Conservation (phyloP, 805 yeast genomes). For the Blastobotrys muscicola region DNA sequence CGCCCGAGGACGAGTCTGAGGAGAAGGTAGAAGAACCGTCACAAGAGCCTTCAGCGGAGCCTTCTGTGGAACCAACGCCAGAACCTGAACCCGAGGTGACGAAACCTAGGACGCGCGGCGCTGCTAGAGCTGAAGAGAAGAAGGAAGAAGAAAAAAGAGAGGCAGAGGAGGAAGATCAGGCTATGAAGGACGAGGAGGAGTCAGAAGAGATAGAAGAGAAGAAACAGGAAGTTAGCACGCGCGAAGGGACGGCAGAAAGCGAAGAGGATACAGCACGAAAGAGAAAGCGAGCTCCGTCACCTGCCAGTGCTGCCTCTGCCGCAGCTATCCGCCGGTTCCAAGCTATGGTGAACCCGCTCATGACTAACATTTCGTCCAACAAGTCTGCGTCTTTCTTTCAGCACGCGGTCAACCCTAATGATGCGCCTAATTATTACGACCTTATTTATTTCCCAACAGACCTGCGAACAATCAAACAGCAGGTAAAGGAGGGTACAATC, state of each 20-base stretch:
- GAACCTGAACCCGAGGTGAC: slow-evolving; percentile 1
- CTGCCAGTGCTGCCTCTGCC: slow-evolving; percentile 7
- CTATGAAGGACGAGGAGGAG: slow-evolving; percentile 10
- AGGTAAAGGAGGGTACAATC: slow-evolving; percentile 50
- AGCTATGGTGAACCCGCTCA: slow-evolving; percentile 48
- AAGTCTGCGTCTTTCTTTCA: slow-evolving; percentile 66
- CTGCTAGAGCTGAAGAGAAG: slow-evolving; percentile 6
- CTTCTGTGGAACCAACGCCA: neutral
- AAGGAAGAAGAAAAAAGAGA: slow-evolving; percentile 9
- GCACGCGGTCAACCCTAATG: slow-evolving; percentile 55
- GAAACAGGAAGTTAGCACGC: slow-evolving; percentile 6
- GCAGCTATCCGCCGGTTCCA: slow-evolving; percentile 45
- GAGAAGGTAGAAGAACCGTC: neutral
- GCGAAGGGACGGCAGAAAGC: slow-evolving; percentile 4
- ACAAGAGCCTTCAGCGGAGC: neutral
- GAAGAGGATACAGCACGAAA: slow-evolving; percentile 5
- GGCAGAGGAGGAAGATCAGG: slow-evolving; percentile 5
- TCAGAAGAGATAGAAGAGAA: slow-evolving; percentile 14
- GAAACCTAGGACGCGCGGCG: slow-evolving; percentile 5
- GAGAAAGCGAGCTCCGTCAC: slow-evolving; percentile 8
- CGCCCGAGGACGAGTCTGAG: slow-evolving; percentile 2
- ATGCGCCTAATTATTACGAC: slow-evolving; percentile 60
- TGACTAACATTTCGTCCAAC: slow-evolving; percentile 58
- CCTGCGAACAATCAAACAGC: slow-evolving; percentile 49
- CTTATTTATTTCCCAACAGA: slow-evolving; percentile 59